Conservation (phyloP, 345 rosid species). For the Luvunga scandens region DNA sequence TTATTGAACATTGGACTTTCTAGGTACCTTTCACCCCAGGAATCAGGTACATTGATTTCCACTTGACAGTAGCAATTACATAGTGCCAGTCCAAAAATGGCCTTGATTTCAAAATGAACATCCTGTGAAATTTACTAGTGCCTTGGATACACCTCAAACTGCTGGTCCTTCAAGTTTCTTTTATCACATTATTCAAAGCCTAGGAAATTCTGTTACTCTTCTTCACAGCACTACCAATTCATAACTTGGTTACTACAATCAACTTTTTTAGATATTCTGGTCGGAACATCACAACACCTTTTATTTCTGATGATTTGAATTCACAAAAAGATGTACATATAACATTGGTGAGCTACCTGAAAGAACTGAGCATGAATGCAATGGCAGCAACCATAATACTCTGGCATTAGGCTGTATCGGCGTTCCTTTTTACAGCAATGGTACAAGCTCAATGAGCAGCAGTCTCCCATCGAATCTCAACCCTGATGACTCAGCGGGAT, state of each 20-base stretch:
- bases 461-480: slow-evolving; percentile 78
- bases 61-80: background rate
- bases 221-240: background rate
- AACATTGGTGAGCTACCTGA: background rate
- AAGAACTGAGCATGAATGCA: background rate
- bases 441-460: slow-evolving; percentile 63
- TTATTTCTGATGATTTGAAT: background rate
- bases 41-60: background rate
- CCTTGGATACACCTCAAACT: background rate
- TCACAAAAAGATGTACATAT: background rate
- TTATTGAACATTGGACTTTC: background rate
- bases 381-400: background rate
- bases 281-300: background rate
- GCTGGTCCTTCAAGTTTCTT: background rate
- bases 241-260: background rate
- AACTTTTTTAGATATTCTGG: background rate
- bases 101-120: background rate
- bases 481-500: slow-evolving; percentile 51
- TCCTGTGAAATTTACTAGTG: background rate
- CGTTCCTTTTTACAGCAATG: slow-evolving; percentile 28
- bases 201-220: background rate
- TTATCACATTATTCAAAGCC: background rate
- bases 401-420: background rate
- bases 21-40: background rate
- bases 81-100: background rate